A percentile compares a stretch with the other conserved stretches of the same genome.
phyloP scores from a whole-genome alignment of 495 filamentous ascomycete genomes.

The Lineolata rhizophorae region DNA sequence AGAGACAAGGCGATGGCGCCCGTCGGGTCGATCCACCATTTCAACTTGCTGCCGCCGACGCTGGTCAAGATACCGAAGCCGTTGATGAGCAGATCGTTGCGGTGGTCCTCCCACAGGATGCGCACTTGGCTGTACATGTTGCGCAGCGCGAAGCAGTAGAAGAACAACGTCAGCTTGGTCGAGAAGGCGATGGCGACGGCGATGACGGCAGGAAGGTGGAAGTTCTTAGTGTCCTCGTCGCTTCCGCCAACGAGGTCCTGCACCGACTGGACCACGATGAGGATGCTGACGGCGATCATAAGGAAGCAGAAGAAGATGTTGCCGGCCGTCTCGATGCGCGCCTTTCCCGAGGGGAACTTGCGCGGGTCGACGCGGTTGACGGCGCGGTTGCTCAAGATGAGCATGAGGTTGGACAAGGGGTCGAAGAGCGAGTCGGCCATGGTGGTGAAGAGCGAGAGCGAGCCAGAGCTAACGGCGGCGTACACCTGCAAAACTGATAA shows the following conservation, averaged over 20 bases:
- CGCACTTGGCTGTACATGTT: conserved; percentile 77
- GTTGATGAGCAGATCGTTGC: conserved; percentile 25
- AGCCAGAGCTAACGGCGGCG: conserved; percentile 65
- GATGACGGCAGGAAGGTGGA: conserved; percentile 71
- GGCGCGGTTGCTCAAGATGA: conserved; percentile 75
- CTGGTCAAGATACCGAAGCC: conserved; percentile 69
- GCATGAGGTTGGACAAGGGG: conserved; percentile 70
- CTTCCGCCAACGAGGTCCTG: conserved; percentile 35
- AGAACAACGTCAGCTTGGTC: conserved; percentile 66
- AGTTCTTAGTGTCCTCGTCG: conserved; percentile 20
- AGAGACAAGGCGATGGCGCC: conserved; percentile 70
- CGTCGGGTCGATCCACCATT: conserved; percentile 90
- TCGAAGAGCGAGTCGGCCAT: conserved; percentile 97
- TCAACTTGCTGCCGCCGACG: conserved; percentile 64
- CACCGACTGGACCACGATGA: conserved; percentile 72
- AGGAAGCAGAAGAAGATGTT: conserved; percentile 96
- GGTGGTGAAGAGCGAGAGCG: conserved; percentile 88
- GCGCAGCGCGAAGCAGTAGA: conserved; percentile 81
- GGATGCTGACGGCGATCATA: conserved; percentile 78
- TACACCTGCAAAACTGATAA: conserved; percentile 70
- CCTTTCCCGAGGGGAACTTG: conserved; percentile 83
- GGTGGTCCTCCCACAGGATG: conserved; percentile 51
- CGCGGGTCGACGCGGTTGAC: conserved; percentile 73
- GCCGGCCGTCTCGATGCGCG: conserved; percentile 83
- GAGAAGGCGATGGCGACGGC: conserved; percentile 67